These are phyloP conservation scores for Aspergillus ruber DNA, from an alignment of 2,329 filamentous ascomycete genomes.

Conservation along the genomic window DNA sequence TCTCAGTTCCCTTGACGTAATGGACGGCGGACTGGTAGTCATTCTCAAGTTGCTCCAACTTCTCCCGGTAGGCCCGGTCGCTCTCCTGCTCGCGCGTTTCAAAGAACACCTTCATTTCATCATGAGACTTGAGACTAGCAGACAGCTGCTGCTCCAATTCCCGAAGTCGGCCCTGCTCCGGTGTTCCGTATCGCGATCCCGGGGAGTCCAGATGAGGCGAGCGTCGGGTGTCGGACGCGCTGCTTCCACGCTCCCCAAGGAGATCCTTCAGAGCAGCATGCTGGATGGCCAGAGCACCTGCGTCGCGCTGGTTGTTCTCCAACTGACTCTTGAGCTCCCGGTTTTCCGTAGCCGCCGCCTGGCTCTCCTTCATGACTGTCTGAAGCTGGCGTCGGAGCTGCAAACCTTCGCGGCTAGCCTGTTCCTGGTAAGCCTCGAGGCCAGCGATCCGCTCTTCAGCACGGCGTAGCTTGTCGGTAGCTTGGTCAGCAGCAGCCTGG, in stretches of 20 bases:
- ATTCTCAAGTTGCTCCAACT: constrained; percentile 86
- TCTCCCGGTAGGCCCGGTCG: constrained; percentile 85
- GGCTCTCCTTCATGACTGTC: constrained; percentile 71
- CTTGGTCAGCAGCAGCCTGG: constrained; percentile 77
- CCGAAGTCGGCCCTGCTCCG: constrained; percentile 69
- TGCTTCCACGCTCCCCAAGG: constrained; percentile 80
- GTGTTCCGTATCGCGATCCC: constrained; percentile 66
- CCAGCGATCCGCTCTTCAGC: constrained; percentile 96
- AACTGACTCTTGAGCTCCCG: constrained; percentile 75
- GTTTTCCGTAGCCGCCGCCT: constrained; percentile 73
- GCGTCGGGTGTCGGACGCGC: constrained; percentile 61
- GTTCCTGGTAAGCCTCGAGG: constrained; percentile 93
- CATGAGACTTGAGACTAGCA: constrained; percentile 68
- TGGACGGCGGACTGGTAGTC: constrained; percentile 97
- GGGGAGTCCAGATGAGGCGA: constrained; percentile 68
- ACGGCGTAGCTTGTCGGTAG: constrained; percentile 80
- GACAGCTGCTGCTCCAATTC: constrained; percentile 87
- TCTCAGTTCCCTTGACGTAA: constrained; percentile 96
- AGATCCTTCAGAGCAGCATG: constrained; percentile 91
- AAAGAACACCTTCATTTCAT: constrained; percentile 73
- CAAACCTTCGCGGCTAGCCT: constrained; percentile 87
- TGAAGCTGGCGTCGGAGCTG: constrained; percentile 86
- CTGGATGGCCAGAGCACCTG: constrained; percentile 88
- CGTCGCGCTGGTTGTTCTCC: constrained; percentile 80
- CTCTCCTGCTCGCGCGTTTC: constrained; percentile 77